Evolutionary conservation across 352 stramenopile species (phyloP), one percentile per base, ranked within the genome.

Genomic region (Phytophthora meadii): DNA sequence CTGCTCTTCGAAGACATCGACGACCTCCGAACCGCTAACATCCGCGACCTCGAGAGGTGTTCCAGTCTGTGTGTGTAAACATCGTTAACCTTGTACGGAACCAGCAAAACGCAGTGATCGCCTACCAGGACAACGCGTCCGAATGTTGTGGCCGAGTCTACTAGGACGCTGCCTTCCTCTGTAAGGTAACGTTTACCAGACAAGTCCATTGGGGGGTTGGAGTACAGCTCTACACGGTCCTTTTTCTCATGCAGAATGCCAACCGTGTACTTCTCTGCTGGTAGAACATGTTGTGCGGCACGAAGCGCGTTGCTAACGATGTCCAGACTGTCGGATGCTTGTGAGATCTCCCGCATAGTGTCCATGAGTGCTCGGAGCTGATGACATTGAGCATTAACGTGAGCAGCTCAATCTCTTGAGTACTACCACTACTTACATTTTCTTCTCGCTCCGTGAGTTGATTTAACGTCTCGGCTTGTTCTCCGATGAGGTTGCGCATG

Each of bases 1-100:
- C 39, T 90, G 83, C 34, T 88, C 77, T 66, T 89, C 81, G 57
- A 90, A 90, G 39, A 87, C 59, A 25, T 89, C 77, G 25, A 90
- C 65, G 14, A 78, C 68, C 40, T 89, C 79, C 3, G 79, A 88
- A 0, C 77, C 70, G 8, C 64, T 62, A 9, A 89, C 72, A 46
- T 91, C 80, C 5, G 74, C 63, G 22, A 86, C 72, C 19, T 89
- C 74, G 8, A 88, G 68, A 25, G 74, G 54, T 25, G 69, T 91
- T 28, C 80, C 82, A 24, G 80, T 89, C 81, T 90, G n/a, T 10
- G 30, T 4, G 12, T 10, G 9, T 36, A 14, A 1, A 36, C 30
- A 14, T 36, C 7, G 30, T 36, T 36, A 36, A 14, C 11, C 9
- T 36, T 12, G 30, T 36, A 41, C 1, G 17, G 11, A 47, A 6